Evolutionary conservation across 768 basidiomycete genomes (phyloP).

Genomic region (Boletus sp.): DNA sequence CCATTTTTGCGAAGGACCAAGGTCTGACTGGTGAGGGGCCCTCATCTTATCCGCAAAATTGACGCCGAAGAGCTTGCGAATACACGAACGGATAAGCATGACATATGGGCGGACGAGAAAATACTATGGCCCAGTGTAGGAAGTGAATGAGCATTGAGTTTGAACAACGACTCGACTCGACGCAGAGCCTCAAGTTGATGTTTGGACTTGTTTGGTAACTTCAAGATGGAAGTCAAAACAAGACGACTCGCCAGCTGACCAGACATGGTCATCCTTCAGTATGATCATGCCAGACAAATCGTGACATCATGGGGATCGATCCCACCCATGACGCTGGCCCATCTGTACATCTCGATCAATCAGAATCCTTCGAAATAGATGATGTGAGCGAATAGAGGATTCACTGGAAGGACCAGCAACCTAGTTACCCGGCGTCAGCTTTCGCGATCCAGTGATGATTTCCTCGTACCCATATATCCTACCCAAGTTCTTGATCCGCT

Average conservation of each 20-base stretch:
- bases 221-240: too few relatives aligned
- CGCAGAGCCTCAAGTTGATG: too few relatives aligned
- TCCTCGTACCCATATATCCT: constrained; percentile 78
- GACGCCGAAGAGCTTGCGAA: too few relatives aligned
- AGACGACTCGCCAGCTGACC: constrained; percentile 75
- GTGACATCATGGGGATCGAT: constrained; percentile 92
- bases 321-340: constrained; percentile 86
- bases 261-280: constrained; percentile 99
- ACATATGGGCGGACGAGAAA: too few relatives aligned
- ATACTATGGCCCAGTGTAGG: too few relatives aligned
- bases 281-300: constrained; percentile 99
- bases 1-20: too few relatives aligned
- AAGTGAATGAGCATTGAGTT: too few relatives aligned
- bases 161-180: too few relatives aligned
- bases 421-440: constrained; percentile 88
- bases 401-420: neutral
- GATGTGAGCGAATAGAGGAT: constrained; percentile 9
- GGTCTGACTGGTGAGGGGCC: too few relatives aligned
- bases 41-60: too few relatives aligned
- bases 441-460: constrained; percentile 90
- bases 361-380: constrained; percentile 64
- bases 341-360: constrained; percentile 98
- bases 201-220: neutral
- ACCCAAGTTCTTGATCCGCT: constrained; percentile 76
- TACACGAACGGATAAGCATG: too few relatives aligned